These are phyloP conservation scores for Emergomyces africanus DNA, from an alignment of 2,329 filamentous ascomycete species.

Conservation along the genomic window DNA sequence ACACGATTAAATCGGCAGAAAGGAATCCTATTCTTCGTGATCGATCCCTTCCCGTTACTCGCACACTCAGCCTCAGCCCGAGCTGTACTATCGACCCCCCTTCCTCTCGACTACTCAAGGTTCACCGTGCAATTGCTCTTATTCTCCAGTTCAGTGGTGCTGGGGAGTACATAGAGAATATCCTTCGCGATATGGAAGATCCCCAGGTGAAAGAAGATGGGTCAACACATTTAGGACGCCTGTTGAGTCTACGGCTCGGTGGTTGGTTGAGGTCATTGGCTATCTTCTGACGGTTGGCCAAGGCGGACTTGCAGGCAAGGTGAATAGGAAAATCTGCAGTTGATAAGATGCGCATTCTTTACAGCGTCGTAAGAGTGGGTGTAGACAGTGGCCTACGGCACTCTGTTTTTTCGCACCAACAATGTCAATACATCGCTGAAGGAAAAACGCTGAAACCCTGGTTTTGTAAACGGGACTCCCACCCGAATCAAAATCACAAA, in stretches of 20 bases:
- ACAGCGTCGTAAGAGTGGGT: background rate
- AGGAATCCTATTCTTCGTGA: constrained; percentile 5
- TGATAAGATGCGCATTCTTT: background rate
- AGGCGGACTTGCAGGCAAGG: background rate
- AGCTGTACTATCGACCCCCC: constrained; percentile 20
- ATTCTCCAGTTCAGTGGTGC: constrained; percentile 24
- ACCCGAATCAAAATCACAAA: background rate
- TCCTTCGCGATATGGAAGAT: constrained; percentile 15
- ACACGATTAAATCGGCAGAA: constrained; percentile 15
- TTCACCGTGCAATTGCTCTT: constrained; percentile 23
- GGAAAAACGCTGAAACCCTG: constrained; percentile 12
- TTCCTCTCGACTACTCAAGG: constrained; percentile 20
- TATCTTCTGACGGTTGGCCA: background rate
- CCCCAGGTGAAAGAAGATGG: constrained; percentile 1
- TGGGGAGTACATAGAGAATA: constrained; percentile 21
- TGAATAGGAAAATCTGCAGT: background rate
- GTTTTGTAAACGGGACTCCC: too few species aligned
- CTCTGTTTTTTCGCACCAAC: constrained; percentile 11
- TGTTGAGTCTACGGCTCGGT: background rate
- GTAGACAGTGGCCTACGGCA: constrained; percentile 12
- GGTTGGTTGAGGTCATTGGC: background rate
- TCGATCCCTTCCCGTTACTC: constrained; percentile 18
- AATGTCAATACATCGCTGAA: constrained; percentile 16
- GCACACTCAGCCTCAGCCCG: constrained; percentile 17
- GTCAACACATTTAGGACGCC: constrained; percentile 5